Evolutionary conservation across 257 asterid genomes (phyloP), one percentile per base, ranked within the genome.

Genomic region (Solanum ossicruentum): DNA sequence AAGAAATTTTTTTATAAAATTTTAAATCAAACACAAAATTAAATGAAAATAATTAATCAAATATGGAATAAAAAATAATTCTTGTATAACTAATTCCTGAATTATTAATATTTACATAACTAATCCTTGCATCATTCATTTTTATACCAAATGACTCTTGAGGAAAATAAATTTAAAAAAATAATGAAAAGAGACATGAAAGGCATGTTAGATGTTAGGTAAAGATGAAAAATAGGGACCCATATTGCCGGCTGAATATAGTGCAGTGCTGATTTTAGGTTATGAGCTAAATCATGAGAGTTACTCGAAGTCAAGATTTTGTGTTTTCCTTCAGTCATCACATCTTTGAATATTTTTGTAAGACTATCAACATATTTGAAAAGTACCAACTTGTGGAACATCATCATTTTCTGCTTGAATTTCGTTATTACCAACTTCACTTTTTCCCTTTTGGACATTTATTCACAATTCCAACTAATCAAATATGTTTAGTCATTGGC

Each of bases 161-260:
- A 60, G 49, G 12, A 36, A 56, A 58, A 12, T 6, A 12, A 10
- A 56, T 28, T 28, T 28, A 28, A 28, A 39, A 47, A 58, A 81
- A 81, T 81, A 81, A 60, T 66, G 57, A 78, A 85, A 89, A 82
- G 89, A 51, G 80, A 51, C 45, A 52, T 72, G 57, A 71, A 89
- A 91, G 80, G 84, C 95, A 93, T 87, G 93, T 90, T 91, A 91
- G 91, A 87, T 91, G 94, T 87, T 93, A 87, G 93, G 85, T 78
- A 88, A 91, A 91, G 94, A 66, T 89, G 88, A 79, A 89, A 89
- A 83, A 83, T 87, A n/a, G 87, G 93, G 93, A 26, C 80, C 94
- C 93, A 90, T 71, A 70, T 16, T 85, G 84, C 86, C 52, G 84
- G 81, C 86, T 84, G 12, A 10, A 49, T 85, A 70, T 26, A 84